Evolutionary conservation across 73 alveolate genomes (phyloP), one percentile per base, ranked within the genome.

Genomic region (Symbiodinium natans): DNA sequence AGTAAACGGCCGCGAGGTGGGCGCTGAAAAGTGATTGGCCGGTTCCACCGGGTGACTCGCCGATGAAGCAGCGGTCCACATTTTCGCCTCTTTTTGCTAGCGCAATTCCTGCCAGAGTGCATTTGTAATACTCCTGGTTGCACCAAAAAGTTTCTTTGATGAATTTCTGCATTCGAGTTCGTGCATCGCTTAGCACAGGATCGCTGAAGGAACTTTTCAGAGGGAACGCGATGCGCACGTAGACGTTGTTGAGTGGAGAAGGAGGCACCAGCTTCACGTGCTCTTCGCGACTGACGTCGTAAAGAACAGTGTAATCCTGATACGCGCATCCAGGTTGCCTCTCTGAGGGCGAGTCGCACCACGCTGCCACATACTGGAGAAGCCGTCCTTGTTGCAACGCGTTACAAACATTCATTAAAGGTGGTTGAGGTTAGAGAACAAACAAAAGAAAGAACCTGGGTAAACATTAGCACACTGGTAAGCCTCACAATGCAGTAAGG

Each of bases 271-370:
- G 39, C 83, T 33, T 71, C 33, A 71, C 34, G 25, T 29, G 83
- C 40, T 71, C 83, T 1, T 21, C 33, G 11, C 17, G 41, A 11
- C 83, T 71, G 25, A 33, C 83, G 39, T 71, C 83, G 25, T 71
- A 71, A 29, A 71, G 8, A 11, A 71, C 39, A 5, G 41, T 21
- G 83, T 11, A 19, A 36, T 71, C 83, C 25, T n/a, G 34, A 36
- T n/a, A 71, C 15, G 41, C 34, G 39, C 83, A 71, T 21, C 83
- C 83, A 29, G 83, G 21, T 17, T 29, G 41, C 83, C 39, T 21
- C 83, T 71, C 40, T 21, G 83, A 33, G 39, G 83, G 83, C 15
- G 83, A 19, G 83, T 71, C 83, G 33, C 83, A 71, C 83, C 83
- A 71, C 25, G 15, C 38, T 31, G 25, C 25, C 38, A 71, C 17